These are phyloP conservation scores for Thermomucor indicae-seudaticae DNA, from an alignment of 371 early-diverging fungal genomes.

Conservation along the genomic window DNA sequence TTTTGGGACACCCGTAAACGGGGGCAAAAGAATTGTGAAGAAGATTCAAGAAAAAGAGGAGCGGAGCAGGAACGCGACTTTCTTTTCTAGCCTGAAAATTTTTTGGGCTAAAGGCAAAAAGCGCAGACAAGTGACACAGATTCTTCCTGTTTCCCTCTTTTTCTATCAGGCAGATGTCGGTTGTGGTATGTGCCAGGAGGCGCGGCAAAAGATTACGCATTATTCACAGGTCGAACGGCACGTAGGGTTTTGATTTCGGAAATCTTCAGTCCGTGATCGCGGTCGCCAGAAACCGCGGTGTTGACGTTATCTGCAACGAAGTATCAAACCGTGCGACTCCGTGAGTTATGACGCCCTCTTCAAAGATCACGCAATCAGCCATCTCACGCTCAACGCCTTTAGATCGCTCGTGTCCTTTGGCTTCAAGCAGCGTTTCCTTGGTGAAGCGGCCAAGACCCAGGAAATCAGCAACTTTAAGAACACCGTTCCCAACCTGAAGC, in stretches of 20 bases:
- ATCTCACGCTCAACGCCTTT: conserved; percentile 2
- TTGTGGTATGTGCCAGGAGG: conserved; percentile 34
- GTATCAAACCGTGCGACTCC: conserved; percentile 96
- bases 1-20: too few species aligned
- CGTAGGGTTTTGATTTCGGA: conserved; percentile 93
- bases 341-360: conserved; percentile 47
- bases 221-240: not conserved
- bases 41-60: not conserved
- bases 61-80: too few species aligned
- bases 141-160: not conserved
- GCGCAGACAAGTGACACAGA: not conserved
- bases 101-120: too few species aligned
- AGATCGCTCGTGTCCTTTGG: conserved; percentile 92
- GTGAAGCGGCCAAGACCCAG: conserved; percentile 94
- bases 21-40: not conserved
- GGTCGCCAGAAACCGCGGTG: conserved; percentile 96
- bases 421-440: conserved; percentile 90
- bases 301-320: conserved; percentile 96
- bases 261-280: conserved; percentile 94
- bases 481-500: conserved; percentile 93
- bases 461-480: conserved; percentile 95
- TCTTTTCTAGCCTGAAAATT: not conserved
- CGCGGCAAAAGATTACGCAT: not conserved
- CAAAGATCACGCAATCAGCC: not conserved
- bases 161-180: conserved; percentile 38